Conservation (phyloP, 306 rosid species). For the Astragalus glycyphyllos region DNA sequence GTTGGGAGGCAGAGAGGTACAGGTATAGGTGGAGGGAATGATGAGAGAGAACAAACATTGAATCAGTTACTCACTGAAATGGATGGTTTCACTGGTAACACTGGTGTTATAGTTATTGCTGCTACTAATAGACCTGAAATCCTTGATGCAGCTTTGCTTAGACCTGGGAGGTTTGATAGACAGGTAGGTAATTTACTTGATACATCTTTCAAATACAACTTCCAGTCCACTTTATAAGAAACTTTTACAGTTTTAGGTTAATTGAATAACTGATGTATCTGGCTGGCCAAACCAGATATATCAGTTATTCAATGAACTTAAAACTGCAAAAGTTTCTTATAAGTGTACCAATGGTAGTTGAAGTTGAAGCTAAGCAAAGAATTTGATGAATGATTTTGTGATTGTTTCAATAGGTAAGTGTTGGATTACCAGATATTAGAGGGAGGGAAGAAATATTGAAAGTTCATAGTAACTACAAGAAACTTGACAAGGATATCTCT, state of each 20-base stretch:
- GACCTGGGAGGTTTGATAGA: conserved; percentile 86
- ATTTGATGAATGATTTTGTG: background rate
- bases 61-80: conserved; percentile 83
- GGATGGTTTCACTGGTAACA: conserved; percentile 77
- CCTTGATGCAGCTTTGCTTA: conserved; percentile 78
- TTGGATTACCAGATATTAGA: conserved; percentile 73
- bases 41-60: conserved; percentile 82
- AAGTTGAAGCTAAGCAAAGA: conserved; percentile 2
- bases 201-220: no score
- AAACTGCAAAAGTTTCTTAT: no score
- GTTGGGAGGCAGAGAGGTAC: conserved; percentile 90
- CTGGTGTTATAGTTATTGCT: conserved; percentile 77
- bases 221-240: no score
- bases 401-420: conserved; percentile 55
- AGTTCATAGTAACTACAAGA: conserved; percentile 80
- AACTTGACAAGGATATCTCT: conserved; percentile 66
- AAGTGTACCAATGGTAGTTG: background rate
- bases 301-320: no score
- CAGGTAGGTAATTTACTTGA: conserved; percentile 61
- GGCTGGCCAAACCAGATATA: no score
- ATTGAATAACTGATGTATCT: no score
- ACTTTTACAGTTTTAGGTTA: no score
- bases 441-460: conserved; percentile 80
- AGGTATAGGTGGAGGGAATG: conserved; percentile 87
- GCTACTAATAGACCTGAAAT: conserved; percentile 83